A percentile compares a stretch with the other conserved stretches of the same genome.
phyloP scores from a whole-genome alignment of 352 stramenopile species.

The Phytophthora fragariae region DNA sequence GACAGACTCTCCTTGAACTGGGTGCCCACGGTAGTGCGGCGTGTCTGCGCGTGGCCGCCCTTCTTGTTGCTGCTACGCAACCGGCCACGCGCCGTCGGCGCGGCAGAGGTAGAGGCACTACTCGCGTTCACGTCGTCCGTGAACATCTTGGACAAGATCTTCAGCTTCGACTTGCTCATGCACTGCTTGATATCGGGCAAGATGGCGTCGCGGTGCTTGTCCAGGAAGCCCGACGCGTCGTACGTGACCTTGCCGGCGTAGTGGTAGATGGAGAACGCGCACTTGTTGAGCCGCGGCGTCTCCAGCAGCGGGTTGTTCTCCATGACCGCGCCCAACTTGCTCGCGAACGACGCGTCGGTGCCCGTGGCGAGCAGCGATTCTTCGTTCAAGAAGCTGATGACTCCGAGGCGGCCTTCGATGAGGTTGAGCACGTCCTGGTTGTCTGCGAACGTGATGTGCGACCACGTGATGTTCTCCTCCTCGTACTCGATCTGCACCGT shows the following conservation, averaged over 20 bases:
- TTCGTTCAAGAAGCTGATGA: conserved; percentile 93
- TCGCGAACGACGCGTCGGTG: conserved; percentile 88
- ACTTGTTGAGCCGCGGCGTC: conserved; percentile 84
- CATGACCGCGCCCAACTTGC: conserved; percentile 89
- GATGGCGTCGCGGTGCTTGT: conserved; percentile 88
- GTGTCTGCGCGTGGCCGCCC: conserved; percentile 59
- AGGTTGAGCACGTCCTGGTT: conserved; percentile 93
- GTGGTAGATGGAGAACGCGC: conserved; percentile 86
- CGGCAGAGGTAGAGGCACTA: conserved; percentile 3
- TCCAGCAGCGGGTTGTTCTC: conserved; percentile 89
- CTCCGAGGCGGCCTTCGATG: conserved; percentile 88
- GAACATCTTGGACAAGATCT: conserved; percentile 79
- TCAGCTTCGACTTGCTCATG: conserved; percentile 74
- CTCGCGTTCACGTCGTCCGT: conserved; percentile 56
- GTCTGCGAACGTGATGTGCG: conserved; percentile 90
- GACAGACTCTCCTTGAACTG: conserved; percentile 89
- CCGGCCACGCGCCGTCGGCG: conserved; percentile 23
- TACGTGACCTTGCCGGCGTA: conserved; percentile 91
- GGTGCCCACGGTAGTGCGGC: conserved; percentile 79
- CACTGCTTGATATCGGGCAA: conserved; percentile 88
- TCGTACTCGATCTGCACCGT: conserved; percentile 92
- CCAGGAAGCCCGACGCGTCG: conserved; percentile 79
- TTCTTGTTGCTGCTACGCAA: conserved; percentile 50
- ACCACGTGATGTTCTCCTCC: conserved; percentile 93
- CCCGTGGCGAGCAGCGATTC: conserved; percentile 87